These are phyloP conservation scores for Kalanchoe fedtschenkoi DNA, from an alignment of 164 flowering plant genomes.

Conservation along the genomic window DNA sequence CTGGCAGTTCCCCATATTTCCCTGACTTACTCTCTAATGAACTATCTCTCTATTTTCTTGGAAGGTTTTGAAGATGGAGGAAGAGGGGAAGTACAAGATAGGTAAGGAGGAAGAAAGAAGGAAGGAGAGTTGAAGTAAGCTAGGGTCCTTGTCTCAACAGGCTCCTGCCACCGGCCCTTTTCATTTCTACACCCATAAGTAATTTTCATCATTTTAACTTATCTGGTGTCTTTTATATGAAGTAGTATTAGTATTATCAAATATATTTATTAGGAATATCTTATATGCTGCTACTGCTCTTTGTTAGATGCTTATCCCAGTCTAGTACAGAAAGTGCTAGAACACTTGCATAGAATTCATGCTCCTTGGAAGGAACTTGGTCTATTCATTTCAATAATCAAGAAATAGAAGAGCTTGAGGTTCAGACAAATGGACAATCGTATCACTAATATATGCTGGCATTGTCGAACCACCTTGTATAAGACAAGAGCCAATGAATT, in stretches of 20 bases:
- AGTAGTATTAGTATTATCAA: not conserved
- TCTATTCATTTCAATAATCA: not conserved
- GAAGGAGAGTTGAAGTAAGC: slow-evolving; percentile 1
- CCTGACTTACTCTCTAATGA: not conserved
- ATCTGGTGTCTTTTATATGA: not conserved
- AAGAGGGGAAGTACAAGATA: not conserved
- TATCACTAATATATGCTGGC: slow-evolving; percentile 3
- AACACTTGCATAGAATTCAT: not conserved
- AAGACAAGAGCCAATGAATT: not conserved
- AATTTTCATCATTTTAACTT: slow-evolving; percentile 1
- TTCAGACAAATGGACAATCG: slow-evolving; percentile 1
- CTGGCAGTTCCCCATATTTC: slow-evolving; percentile 42
- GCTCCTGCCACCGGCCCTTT: not conserved
- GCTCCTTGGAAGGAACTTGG: not conserved
- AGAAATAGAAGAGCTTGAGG: not conserved
- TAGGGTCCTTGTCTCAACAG: slow-evolving; percentile 1
- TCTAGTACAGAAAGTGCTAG: not conserved
- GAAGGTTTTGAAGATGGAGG: not conserved
- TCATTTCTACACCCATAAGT: not conserved
- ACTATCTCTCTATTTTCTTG: not conserved
- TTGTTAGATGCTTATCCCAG: not conserved
- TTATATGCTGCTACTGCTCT: not conserved
- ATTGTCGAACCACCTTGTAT: not conserved
- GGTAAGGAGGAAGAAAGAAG: not conserved
- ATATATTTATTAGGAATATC: not conserved